Evolutionary conservation across 2,329 filamentous ascomycete genomes (phyloP).

Genomic region (Emergomyces orientalis): DNA sequence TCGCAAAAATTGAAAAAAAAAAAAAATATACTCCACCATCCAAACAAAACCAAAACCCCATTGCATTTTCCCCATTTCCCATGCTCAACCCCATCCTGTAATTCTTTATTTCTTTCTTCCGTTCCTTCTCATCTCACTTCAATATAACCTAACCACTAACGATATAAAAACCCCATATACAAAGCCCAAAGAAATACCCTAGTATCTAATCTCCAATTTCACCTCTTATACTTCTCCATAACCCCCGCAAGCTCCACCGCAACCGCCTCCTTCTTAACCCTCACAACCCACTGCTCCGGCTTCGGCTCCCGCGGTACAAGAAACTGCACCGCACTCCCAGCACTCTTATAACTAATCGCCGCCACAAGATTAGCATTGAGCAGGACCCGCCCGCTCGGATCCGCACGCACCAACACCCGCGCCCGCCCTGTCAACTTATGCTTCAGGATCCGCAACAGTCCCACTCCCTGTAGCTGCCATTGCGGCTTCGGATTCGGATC

Average conservation of each 20-base stretch:
- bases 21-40: too few species aligned
- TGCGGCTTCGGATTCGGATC: slow-evolving; percentile 21
- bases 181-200: too few species aligned
- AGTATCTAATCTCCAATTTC: not conserved
- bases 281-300: slow-evolving; percentile 61
- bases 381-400: slow-evolving; percentile 63
- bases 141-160: too few species aligned
- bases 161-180: too few species aligned
- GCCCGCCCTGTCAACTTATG: slow-evolving; percentile 59
- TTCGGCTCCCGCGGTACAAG: slow-evolving; percentile 48
- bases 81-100: too few species aligned
- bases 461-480: slow-evolving; percentile 63
- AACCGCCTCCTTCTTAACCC: slow-evolving; percentile 51
- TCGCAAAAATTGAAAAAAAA: too few species aligned
- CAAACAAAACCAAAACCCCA: too few species aligned
- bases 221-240: slow-evolving; percentile 42
- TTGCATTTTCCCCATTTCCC: too few species aligned
- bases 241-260: slow-evolving; percentile 42
- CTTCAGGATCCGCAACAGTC: slow-evolving; percentile 62
- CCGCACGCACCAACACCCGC: slow-evolving; percentile 62
- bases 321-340: slow-evolving; percentile 38
- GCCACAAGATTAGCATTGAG: slow-evolving; percentile 60
- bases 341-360: slow-evolving; percentile 52
- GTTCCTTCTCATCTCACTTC: too few species aligned
- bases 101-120: too few species aligned